A percentile compares a stretch with the other conserved stretches of the same genome.
These are phyloP conservation scores for Plasmodium billcollinsi DNA, from an alignment of 169 alveolate genomes.

Conservation along the genomic window DNA sequence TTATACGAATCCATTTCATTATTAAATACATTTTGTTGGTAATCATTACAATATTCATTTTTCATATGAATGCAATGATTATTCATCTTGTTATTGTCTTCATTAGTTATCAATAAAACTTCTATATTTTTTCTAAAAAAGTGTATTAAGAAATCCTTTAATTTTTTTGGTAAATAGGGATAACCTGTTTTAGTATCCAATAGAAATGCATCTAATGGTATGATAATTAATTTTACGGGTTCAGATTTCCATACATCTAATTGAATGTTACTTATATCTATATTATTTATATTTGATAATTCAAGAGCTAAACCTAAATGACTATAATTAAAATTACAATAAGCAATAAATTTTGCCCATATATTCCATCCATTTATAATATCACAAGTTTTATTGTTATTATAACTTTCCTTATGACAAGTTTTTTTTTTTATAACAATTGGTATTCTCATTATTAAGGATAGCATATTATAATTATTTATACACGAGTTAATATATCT, in stretches of 20 bases:
- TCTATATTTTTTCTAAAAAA: constrained; percentile 76
- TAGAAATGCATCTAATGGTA: constrained; percentile 50
- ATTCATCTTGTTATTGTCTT: background rate
- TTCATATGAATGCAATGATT: background rate
- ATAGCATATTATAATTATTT: constrained; percentile 34
- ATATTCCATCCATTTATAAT: constrained; percentile 59
- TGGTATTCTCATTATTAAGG: constrained; percentile 50
- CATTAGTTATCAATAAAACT: constrained; percentile 14
- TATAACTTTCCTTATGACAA: background rate
- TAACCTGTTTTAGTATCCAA: constrained; percentile 60
- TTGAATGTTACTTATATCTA: constrained; percentile 24
- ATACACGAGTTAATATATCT: constrained; percentile 60
- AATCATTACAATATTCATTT: constrained; percentile 2
- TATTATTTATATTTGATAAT: constrained; percentile 37
- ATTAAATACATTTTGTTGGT: too few relatives aligned
- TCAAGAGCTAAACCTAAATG: constrained; percentile 52
- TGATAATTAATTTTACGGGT: constrained; percentile 72
- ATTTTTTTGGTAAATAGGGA: constrained; percentile 65
- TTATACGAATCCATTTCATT: too few relatives aligned
- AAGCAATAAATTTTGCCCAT: constrained; percentile 65
- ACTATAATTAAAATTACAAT: constrained; percentile 40
- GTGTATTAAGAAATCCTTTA: constrained; percentile 50
- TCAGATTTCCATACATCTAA: constrained; percentile 76
- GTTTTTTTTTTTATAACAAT: background rate
- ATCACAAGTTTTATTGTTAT: background rate